Conservation (phyloP, 208 protist species). For the Leishmania lainsoni region DNA sequence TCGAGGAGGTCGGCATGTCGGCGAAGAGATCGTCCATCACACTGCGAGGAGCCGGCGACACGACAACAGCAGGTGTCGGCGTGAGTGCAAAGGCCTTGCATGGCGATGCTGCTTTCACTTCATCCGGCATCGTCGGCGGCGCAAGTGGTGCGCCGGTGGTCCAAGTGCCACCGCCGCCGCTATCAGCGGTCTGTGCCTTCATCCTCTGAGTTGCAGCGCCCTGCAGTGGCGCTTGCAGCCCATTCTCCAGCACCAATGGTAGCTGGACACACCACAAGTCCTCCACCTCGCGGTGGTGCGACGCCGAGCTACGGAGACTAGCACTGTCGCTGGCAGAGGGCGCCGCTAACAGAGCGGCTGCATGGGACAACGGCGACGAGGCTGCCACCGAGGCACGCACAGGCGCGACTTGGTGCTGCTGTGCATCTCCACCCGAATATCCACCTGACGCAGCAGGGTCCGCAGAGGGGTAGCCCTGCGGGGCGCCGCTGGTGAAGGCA, state of each 20-base stretch:
- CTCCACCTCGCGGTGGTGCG: conserved; percentile 9
- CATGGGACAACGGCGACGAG: neutral
- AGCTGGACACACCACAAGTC: conserved; percentile 26
- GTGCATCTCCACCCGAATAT: neutral
- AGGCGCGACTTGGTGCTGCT: neutral
- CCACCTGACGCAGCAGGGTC: neutral
- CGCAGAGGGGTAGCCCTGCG: conserved; percentile 25
- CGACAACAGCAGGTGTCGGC: neutral
- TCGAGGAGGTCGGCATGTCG: neutral
- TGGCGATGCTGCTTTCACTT: neutral
- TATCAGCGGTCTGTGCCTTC: neutral
- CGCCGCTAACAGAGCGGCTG: neutral
- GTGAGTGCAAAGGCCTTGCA: neutral
- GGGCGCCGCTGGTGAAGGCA: conserved; percentile 44
- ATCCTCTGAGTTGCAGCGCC: neutral
- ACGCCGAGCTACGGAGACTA: neutral
- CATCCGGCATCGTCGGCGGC: neutral
- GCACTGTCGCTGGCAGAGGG: neutral
- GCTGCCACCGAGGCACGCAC: neutral
- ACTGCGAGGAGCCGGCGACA: conserved; percentile 27
- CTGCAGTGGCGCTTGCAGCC: neutral
- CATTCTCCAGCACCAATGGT: conserved; percentile 11
- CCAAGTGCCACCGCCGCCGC: neutral
- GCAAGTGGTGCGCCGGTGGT: conserved; percentile 6
- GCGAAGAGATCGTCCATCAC: conserved; percentile 57